phyloP scores from a whole-genome alignment of 495 filamentous ascomycete species.

The Lentithecium fluviatile region DNA sequence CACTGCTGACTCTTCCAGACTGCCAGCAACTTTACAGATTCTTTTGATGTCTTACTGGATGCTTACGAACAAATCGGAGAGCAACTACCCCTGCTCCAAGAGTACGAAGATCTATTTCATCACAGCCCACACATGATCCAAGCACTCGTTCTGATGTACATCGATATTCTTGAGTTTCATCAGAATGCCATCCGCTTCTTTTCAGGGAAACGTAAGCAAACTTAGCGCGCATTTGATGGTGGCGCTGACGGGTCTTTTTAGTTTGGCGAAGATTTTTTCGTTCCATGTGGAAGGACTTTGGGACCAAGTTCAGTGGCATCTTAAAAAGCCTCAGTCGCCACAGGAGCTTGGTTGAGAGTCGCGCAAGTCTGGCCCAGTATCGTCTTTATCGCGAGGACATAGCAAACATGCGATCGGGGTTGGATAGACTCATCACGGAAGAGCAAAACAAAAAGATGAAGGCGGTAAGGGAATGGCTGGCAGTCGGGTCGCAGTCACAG shows the following conservation, averaged over 20 bases:
- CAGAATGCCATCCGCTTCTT: constrained; percentile 42
- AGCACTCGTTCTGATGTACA: constrained; percentile 45
- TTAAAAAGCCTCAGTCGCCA: constrained; percentile 45
- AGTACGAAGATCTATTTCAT: constrained; percentile 42
- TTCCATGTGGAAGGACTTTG: constrained; percentile 47
- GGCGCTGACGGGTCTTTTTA: constrained; percentile 11
- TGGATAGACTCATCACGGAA: constrained; percentile 4
- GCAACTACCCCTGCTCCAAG: constrained; percentile 42
- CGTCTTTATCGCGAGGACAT: constrained; percentile 21
- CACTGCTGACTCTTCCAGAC: constrained; percentile 23
- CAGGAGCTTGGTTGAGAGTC: constrained; percentile 42
- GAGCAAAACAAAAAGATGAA: constrained; percentile 8
- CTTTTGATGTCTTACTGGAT: constrained; percentile 47
- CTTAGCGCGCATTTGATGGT: not conserved
- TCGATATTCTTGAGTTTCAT: constrained; percentile 51
- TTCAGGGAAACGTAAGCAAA: constrained; percentile 11
- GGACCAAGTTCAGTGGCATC: constrained; percentile 40
- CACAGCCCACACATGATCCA: constrained; percentile 36
- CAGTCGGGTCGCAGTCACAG: not conserved
- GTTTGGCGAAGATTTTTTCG: constrained; percentile 43
- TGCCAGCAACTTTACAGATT: constrained; percentile 38
- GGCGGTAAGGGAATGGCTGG: constrained; percentile 21
- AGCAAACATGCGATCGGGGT: not conserved
- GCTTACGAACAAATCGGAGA: constrained; percentile 48
- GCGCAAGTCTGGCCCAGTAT: constrained; percentile 22